These are phyloP conservation scores for Macrocybe sp. DNA, from an alignment of 1,284 basidiomycete genomes.

Conservation along the genomic window DNA sequence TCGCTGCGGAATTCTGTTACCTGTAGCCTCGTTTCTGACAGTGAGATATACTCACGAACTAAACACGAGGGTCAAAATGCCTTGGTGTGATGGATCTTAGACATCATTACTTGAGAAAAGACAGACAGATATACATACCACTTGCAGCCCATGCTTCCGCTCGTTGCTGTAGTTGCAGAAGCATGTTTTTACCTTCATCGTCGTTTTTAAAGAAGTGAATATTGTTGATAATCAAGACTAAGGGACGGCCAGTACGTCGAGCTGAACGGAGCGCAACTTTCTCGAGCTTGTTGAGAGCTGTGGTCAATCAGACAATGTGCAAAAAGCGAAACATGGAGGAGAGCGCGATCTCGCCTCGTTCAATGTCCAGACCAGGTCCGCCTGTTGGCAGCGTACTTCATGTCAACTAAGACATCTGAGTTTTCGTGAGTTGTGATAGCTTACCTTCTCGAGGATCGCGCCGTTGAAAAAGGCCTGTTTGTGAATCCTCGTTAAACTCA, in stretches of 20 bases:
- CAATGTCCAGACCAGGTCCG: slow-evolving; percentile 78
- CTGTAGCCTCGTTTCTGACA: slow-evolving; percentile 9
- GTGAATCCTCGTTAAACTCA: slow-evolving; percentile 79
- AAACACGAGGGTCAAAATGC: slow-evolving; percentile 77
- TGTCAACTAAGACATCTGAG: background rate
- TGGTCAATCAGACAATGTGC: slow-evolving; percentile 1
- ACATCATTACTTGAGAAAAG: background rate
- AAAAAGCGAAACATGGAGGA: slow-evolving; percentile 2
- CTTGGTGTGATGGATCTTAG: slow-evolving; percentile 27
- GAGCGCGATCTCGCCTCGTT: slow-evolving; percentile 50
- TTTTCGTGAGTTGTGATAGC: background rate
- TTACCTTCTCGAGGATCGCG: slow-evolving; percentile 77
- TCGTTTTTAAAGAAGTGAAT: slow-evolving; percentile 79
- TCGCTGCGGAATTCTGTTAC: slow-evolving; percentile 37
- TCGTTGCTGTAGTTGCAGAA: slow-evolving; percentile 80
- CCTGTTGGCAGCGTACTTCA: slow-evolving; percentile 29
- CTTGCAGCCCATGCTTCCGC: slow-evolving; percentile 83
- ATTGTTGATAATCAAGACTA: slow-evolving; percentile 77
- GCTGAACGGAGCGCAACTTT: slow-evolving; percentile 75
- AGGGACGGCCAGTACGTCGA: slow-evolving; percentile 52
- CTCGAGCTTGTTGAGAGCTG: slow-evolving; percentile 79
- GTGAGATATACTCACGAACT: slow-evolving; percentile 48
- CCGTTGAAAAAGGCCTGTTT: slow-evolving; percentile 74
- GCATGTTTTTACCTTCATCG: slow-evolving; percentile 70
- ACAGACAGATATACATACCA: slow-evolving; percentile 36